Evolutionary conservation across 2,329 filamentous ascomycete genomes (phyloP), one percentile per base, ranked within the genome.

Genomic region (Coleophoma eucalyptorum): DNA sequence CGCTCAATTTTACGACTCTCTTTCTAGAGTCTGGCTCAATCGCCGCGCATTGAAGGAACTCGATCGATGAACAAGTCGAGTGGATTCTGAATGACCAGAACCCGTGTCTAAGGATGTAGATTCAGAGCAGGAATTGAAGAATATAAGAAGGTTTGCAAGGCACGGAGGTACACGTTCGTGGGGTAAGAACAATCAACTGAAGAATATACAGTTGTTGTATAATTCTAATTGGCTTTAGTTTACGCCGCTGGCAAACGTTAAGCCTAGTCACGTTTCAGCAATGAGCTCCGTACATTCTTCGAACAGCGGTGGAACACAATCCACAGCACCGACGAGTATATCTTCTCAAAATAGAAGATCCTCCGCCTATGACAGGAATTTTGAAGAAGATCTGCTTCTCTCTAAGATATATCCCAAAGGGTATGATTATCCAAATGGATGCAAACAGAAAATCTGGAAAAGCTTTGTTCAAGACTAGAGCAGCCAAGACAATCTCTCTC

Each of bases 321-420:
- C 60, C 54, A 40, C 56, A 45, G 45, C 16, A 32, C 43, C 42
- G 33, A 50, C 42, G 43, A 20, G 45, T n/a, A 52, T 41, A n/a
- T n/a, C n/a, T n/a, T 54, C 55, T 18, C n/a, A n/a, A n/a, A n/a
- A n/a, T n/a, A 52, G 48, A 47, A 61, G 53, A 44, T 59, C 60
- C 43, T 62, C 59, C 33, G 55, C 60, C 1, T 70, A 72, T 52
- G 56, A 68, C 53, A 57, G 57, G 35, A 55, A 60, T 50, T 73
- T 72, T 56, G 62, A 70, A 46, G 63, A 68, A 46, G 60, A 69
- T 45, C 53, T 73, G 40, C 65, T 67, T 47, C 66, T 73, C 50
- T 43, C 65, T 53, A 50, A 48, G 8, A 55, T 72, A 26, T 65
- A 68, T 46, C 56, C 65, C 20, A 32, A 52, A 41, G 62, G 49